A percentile compares a stretch with the other conserved stretches of the same genome.
These are phyloP conservation scores for Pezicula neosporulosa DNA, from an alignment of 2,329 filamentous ascomycete species.

Conservation along the genomic window DNA sequence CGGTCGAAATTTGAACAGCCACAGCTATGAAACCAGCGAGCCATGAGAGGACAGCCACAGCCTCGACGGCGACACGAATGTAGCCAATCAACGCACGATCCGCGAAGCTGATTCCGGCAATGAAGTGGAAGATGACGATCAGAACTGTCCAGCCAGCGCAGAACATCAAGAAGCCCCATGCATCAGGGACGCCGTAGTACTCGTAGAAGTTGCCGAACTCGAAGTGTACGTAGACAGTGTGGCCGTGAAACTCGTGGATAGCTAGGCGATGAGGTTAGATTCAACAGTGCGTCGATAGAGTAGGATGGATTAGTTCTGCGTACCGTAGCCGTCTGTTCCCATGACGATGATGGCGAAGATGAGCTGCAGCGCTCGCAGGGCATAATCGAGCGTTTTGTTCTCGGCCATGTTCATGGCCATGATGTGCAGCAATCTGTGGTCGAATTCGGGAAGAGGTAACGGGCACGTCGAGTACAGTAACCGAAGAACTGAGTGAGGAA, in stretches of 20 bases:
- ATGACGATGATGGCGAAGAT: slow-evolving; percentile 9
- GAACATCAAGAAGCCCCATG: slow-evolving; percentile 6
- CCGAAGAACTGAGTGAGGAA: neutral
- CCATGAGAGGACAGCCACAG: neutral
- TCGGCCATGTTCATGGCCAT: slow-evolving; percentile 1
- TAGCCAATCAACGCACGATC: slow-evolving; percentile 5
- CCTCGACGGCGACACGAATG: slow-evolving; percentile 5
- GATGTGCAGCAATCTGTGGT: too few species aligned
- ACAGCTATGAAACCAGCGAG: neutral
- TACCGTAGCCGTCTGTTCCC: slow-evolving; percentile 8
- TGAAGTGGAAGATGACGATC: slow-evolving; percentile 2
- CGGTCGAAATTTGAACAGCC: neutral
- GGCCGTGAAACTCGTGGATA: slow-evolving; percentile 3
- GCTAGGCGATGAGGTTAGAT: slow-evolving; percentile 1
- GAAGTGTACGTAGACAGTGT: slow-evolving; percentile 2
- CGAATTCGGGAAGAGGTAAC: neutral
- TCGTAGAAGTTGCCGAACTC: slow-evolving; percentile 6
- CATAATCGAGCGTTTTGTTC: slow-evolving; percentile 6
- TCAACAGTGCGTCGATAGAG: neutral
- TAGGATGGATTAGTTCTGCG: neutral
- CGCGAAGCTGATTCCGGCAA: slow-evolving; percentile 3
- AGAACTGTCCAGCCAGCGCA: slow-evolving; percentile 5
- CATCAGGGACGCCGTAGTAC: slow-evolving; percentile 2
- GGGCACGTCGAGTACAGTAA: neutral
- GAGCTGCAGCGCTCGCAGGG: slow-evolving; percentile 6